These are phyloP conservation scores for Flaveria floridana DNA, from an alignment of 140 eudicot species.

Conservation along the genomic window DNA sequence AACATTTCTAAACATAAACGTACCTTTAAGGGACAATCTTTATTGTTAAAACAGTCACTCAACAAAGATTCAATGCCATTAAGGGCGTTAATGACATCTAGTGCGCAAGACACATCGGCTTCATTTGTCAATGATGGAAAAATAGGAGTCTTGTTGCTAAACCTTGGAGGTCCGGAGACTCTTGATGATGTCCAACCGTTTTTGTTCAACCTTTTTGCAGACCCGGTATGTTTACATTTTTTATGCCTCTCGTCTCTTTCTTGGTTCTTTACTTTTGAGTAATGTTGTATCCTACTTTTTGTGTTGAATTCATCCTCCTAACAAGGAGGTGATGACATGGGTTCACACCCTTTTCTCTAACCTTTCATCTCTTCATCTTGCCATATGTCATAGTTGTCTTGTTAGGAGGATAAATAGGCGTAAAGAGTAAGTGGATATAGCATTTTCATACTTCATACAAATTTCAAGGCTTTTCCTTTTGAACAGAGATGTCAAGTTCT, in stretches of 20 bases:
- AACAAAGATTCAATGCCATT: conserved; percentile 41
- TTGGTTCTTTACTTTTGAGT: not conserved
- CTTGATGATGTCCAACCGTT: conserved; percentile 98
- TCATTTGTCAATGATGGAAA: conserved; percentile 62
- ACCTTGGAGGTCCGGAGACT: conserved; percentile 99
- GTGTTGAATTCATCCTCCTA: not conserved
- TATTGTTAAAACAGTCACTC: conserved; percentile 33
- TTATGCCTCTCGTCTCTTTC: not conserved
- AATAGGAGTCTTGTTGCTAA: conserved; percentile 85
- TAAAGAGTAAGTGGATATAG: not conserved
- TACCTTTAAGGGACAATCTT: conserved; percentile 39
- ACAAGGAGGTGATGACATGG: not conserved
- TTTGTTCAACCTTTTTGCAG: conserved; percentile 92
- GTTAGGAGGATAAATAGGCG: not conserved
- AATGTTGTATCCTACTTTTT: not conserved
- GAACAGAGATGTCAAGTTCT: not conserved
- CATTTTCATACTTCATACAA: not conserved
- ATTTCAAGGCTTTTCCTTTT: conserved; percentile 1
- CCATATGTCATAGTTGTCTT: not conserved
- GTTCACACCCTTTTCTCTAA: not conserved
- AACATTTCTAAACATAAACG: conserved; percentile 40
- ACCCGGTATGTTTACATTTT: conserved; percentile 61
- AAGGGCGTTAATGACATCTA: conserved; percentile 61
- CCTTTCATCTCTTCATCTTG: not conserved
- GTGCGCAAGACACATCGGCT: conserved; percentile 47